phyloP scores from a whole-genome alignment of 495 filamentous ascomycete species.

The Tricharina praecox region DNA sequence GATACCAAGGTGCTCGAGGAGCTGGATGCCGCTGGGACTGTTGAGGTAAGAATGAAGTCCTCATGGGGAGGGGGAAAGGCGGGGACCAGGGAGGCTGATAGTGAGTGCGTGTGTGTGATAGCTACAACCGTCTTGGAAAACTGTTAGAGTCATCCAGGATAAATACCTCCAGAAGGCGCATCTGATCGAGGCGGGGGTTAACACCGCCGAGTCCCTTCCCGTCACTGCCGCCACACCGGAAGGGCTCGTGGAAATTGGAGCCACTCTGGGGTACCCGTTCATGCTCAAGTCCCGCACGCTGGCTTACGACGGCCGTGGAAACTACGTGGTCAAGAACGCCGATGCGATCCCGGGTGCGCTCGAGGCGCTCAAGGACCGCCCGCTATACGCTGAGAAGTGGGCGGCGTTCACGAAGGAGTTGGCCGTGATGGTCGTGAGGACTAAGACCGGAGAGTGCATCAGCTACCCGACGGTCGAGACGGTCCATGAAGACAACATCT shows the following conservation, averaged over 20 bases:
- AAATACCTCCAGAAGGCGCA: constrained; percentile 87
- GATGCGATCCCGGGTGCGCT: constrained; percentile 54
- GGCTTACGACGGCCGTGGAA: constrained; percentile 89
- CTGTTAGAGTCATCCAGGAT: constrained; percentile 85
- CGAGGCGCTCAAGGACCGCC: constrained; percentile 48
- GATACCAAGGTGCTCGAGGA: constrained; percentile 83
- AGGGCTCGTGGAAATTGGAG: constrained; percentile 43
- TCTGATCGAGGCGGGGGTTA: constrained; percentile 45
- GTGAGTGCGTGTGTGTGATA: no score
- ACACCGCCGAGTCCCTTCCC: constrained; percentile 51
- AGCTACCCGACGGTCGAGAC: constrained; percentile 89
- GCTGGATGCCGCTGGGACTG: constrained; percentile 43
- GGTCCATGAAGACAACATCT: constrained; percentile 84
- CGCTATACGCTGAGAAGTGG: constrained; percentile 85
- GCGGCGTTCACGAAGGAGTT: constrained; percentile 71
- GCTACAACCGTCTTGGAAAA: constrained; percentile 79
- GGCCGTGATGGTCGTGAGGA: constrained; percentile 89
- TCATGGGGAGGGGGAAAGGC: no score
- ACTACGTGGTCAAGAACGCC: constrained; percentile 54
- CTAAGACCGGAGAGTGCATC: constrained; percentile 53
- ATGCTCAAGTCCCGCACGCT: constrained; percentile 91
- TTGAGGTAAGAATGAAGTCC: constrained; percentile 36
- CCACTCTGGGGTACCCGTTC: constrained; percentile 62
- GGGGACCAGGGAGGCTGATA: no score
- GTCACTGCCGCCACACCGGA: constrained; percentile 35